A percentile compares a stretch with the other conserved stretches of the same genome.
phyloP scores from a whole-genome alignment of 768 basidiomycete genomes.

The Rhodosporidiobolus sp. region DNA sequence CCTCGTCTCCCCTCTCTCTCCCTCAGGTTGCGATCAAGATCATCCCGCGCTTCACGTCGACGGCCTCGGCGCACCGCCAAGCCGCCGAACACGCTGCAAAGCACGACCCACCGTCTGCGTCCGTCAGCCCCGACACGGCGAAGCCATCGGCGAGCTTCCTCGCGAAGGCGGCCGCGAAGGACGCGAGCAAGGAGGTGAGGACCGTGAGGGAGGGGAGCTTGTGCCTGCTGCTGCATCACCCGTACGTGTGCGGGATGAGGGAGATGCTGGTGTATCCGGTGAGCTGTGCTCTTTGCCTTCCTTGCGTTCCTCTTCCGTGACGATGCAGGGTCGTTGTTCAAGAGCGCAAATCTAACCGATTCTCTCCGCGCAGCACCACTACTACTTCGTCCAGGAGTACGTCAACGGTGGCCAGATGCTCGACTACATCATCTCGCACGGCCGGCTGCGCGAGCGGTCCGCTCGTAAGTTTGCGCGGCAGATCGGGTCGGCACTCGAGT shows the following conservation, averaged over 20 bases:
- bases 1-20: neutral
- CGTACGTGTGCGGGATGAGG: conserved; percentile 98
- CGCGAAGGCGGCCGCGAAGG: conserved; percentile 75
- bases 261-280: conserved; percentile 91
- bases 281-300: neutral
- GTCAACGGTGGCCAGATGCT: conserved; percentile 99
- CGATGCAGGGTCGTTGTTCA: no score
- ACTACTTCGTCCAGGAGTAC: conserved; percentile 99
- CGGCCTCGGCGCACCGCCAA: conserved; percentile 54
- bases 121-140: conserved; percentile 13
- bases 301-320: no score
- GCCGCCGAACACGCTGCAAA: neutral
- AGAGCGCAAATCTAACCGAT: no score
- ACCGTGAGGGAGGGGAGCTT: conserved; percentile 93
- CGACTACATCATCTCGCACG: conserved; percentile 99
- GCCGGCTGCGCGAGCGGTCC: conserved; percentile 86
- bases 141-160: conserved; percentile 57
- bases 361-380: conserved; percentile 80
- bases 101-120: neutral
- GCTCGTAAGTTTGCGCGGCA: conserved; percentile 97
- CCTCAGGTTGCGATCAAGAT: conserved; percentile 95
- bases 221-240: conserved; percentile 92
- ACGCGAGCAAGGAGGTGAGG: conserved; percentile 92
- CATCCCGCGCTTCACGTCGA: conserved; percentile 76
- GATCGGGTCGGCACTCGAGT: conserved; percentile 91